Evolutionary conservation across 345 rosid genomes (phyloP), one percentile per base, ranked within the genome.

Genomic region (Excoecaria cochinchinensis): DNA sequence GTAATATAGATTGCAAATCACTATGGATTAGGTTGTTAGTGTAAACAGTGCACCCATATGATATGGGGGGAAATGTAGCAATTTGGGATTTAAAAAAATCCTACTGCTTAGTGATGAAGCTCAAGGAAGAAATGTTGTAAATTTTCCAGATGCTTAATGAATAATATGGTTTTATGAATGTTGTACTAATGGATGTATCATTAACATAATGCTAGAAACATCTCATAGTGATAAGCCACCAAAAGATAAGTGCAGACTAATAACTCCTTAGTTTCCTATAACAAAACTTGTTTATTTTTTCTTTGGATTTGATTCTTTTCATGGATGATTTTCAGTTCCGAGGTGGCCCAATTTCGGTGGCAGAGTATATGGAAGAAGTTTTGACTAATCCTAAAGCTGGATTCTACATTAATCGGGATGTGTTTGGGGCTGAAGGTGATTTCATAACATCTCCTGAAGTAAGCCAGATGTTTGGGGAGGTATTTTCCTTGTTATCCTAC

Each of bases 391-490:
- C 96, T 13, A 95, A 86, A 75, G 88, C 86, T 73, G 99, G 97
- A 46, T 95, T 89, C 75, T 95, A 93, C 75, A 93, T 95, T 77
- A 93, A 88, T 78, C 89, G 90, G 55, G 97, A 93, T 85, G 96
- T 91, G 10, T 95, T 95, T 87, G 99, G 97, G 52, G 86, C 85
- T n/a, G 91, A 90, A 77, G 98, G 97, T 64, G 96, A 93, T 89
- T 95, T 95, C 84, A 89, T 93, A 69, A 95, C 98, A 74, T 95
- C 96, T 72, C 99, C 99, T 7, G 98, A 95, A 90, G 97, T 95
- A 39, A 90, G 97, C 80, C 98, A 93, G 84, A 90, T 93, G 98
- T 90, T 95, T 48, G 98, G 97, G 11, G 97, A 93, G 98, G 97
- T 93, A 82, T 73, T 79, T 60, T 39, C 14, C 60, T 44, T 67